Base-by-base conservation (phyloP, 75 land plant genomes). In the Selaginella tamariscina region DNA sequence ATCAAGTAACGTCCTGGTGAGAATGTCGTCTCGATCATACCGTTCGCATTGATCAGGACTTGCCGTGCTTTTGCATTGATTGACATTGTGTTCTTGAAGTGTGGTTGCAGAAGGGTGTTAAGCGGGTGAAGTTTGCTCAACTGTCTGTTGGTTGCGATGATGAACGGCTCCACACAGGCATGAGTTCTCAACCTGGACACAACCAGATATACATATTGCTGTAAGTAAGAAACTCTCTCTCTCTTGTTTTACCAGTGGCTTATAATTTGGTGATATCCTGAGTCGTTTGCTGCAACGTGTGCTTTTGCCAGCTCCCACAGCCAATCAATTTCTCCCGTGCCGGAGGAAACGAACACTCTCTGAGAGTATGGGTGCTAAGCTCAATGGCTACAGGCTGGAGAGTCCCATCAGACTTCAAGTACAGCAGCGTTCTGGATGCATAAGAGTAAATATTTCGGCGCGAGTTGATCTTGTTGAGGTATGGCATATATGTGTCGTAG, bases 221-320 rank as follows among this genome's bases (percentile, higher is more conserved):
- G 63, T 26, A 59, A 8, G 63, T 59, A 9, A 59, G 23, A 59
- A 15, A 39, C 49, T 5, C 11, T 15, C 5, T 39, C 15, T 5
- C 15, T 39, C 8, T 23, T 59, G 5, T 27, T 63, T 72, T 72
- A 88, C 92, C 85, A 83, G 71, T 88, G 92, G 24, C 82, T 80
- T 18, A 83, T 78, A 0, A 88, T 74, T 68, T 88, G 88, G 63
- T 88, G 92, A 33, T 75, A 76, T 1, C 88, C 88, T 21, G 84
- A 77, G 74, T 85, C 86, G 33, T 82, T 83, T 8, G 82, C 55
- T 33, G 80, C 79, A 21, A 81, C 92, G 72, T 88, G 88, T 26
- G 86, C 86, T 68, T 85, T 88, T 9, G 84, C 88, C 9, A 81
- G 64, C 33, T 81, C 77, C 92, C 92, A 88, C 0, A 75, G 63